Conservation (phyloP, 306 rosid genomes). For the Citrullus amarus region DNA sequence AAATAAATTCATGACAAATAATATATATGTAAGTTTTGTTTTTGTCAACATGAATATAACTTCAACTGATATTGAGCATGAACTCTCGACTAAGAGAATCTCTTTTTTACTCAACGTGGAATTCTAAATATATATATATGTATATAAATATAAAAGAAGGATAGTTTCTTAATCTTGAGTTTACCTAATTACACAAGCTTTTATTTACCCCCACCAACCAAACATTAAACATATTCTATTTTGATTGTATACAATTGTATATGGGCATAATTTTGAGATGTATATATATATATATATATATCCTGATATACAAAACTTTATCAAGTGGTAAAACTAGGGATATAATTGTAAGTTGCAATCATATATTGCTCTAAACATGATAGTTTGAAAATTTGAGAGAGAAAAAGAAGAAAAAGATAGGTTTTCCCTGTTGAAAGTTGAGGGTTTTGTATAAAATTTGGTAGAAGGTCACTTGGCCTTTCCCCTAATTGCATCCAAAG, state of each 20-base stretch:
- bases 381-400: neutral
- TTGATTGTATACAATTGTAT: too few relatives aligned
- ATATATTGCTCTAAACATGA: neutral
- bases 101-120: too few relatives aligned
- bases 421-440: constrained; percentile 6
- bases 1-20: too few relatives aligned
- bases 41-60: too few relatives aligned
- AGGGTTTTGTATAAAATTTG: constrained; percentile 3
- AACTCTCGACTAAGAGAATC: too few relatives aligned
- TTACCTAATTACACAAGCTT: neutral
- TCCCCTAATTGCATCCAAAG: neutral
- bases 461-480: constrained; percentile 1
- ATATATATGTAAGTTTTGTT: too few relatives aligned
- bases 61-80: too few relatives aligned
- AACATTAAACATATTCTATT: neutral
- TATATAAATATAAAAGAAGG: too few relatives aligned
- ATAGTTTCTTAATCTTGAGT: neutral
- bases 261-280: too few relatives aligned
- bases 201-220: neutral
- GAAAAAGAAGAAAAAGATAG: neutral
- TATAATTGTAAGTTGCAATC: neutral
- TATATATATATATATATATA: too few relatives aligned
- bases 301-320: neutral
- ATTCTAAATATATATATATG: too few relatives aligned
- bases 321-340: neutral